Percentiles rank a stretch among this genome's conserved stretches.
Conservation (phyloP, 257 asterid genomes). For the Primulina eburnea region DNA sequence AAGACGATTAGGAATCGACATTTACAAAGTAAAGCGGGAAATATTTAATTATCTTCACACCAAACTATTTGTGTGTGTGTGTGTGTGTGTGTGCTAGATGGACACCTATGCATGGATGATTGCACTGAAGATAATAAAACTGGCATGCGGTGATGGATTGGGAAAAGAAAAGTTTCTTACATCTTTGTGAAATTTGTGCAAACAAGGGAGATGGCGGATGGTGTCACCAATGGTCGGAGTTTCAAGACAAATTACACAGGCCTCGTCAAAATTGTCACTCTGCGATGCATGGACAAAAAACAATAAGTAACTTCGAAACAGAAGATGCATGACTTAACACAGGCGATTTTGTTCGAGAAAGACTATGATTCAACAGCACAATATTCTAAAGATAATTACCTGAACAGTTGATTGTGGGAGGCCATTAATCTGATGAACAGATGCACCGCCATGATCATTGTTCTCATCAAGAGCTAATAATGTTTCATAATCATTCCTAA, state of each 20-base stretch:
- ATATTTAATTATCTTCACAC: background rate
- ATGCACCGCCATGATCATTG: slow-evolving; percentile 68
- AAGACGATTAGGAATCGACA: background rate
- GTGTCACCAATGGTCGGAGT: slow-evolving; percentile 68
- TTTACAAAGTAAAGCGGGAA: background rate
- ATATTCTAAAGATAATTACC: slow-evolving; percentile 39
- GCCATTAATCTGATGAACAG: slow-evolving; percentile 59
- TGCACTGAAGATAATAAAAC: background rate
- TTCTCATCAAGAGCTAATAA: slow-evolving; percentile 89
- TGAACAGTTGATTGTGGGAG: slow-evolving; percentile 86
- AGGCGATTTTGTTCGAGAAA: slow-evolving; percentile 7
- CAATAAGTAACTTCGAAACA: background rate
- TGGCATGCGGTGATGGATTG: background rate
- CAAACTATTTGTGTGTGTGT: background rate
- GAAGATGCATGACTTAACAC: background rate
- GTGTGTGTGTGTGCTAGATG: background rate
- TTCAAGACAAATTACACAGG: slow-evolving; percentile 87
- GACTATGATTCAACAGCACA: background rate
- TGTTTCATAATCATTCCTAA: slow-evolving; percentile 88
- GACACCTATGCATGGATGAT: background rate
- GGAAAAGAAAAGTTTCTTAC: slow-evolving; percentile 33
- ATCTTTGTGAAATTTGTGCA: slow-evolving; percentile 95
- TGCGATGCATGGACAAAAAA: slow-evolving; percentile 32
- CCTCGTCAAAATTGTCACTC: slow-evolving; percentile 65
- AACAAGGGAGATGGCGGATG: slow-evolving; percentile 90